phyloP scores from a whole-genome alignment of 73 alveolate genomes.

The Tetrahymena elliotti region DNA sequence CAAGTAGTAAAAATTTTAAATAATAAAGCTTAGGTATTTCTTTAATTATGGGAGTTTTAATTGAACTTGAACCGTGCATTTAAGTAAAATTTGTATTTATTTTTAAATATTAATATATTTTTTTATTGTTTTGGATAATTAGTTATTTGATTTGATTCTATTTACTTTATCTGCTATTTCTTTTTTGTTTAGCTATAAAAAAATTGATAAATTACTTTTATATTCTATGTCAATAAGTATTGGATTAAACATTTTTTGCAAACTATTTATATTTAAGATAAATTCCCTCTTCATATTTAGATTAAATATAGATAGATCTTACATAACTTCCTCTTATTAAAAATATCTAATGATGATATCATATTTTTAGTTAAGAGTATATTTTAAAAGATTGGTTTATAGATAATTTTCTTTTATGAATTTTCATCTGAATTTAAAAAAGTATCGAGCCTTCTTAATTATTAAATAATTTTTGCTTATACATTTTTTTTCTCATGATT shows the following conservation, averaged over 20 bases:
- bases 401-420: too few species aligned
- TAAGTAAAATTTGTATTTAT: not conserved
- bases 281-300: too few species aligned
- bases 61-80: not conserved
- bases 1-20: not conserved
- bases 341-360: not conserved
- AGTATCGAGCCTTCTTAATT: too few species aligned
- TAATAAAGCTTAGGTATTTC: not conserved
- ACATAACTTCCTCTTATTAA: not conserved
- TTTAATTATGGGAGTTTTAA: not conserved
- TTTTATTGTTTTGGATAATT: not conserved
- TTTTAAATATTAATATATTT: not conserved
- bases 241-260: not conserved
- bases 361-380: not conserved
- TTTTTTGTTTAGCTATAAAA: too few species aligned
- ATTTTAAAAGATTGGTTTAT: too few species aligned
- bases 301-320: not conserved
- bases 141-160: not conserved
- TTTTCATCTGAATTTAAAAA: too few species aligned
- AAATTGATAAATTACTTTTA: too few species aligned
- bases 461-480: too few species aligned
- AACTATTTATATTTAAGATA: not conserved
- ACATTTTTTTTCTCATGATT: too few species aligned
- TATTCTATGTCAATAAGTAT: too few species aligned
- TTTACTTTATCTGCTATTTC: not conserved